A percentile compares a stretch with the other conserved stretches of the same genome.
phyloP scores from a whole-genome alignment of 257 asterid species.

The Solanum bulbocastanum region DNA sequence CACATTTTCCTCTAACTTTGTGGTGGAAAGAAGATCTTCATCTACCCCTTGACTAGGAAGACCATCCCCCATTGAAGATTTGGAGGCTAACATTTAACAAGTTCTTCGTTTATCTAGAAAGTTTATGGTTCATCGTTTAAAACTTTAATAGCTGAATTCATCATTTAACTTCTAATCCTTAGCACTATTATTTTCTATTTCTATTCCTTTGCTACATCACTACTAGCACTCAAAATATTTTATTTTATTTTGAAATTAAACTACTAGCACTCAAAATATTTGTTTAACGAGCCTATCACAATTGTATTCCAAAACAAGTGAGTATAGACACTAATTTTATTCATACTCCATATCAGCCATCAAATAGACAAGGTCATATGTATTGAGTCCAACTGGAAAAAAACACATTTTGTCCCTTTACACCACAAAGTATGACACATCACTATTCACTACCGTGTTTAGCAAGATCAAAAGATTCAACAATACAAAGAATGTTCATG shows the following conservation, averaged over 20 bases:
- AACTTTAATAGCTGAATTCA: neutral
- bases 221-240: neutral
- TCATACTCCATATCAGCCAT: neutral
- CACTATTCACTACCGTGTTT: neutral
- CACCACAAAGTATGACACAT: neutral
- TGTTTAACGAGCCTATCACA: neutral
- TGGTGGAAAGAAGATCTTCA: neutral
- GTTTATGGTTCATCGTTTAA: neutral
- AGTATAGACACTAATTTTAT: neutral
- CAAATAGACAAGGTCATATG: neutral
- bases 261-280: neutral
- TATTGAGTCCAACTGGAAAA: neutral
- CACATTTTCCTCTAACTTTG: neutral
- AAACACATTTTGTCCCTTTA: neutral
- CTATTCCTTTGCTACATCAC: neutral
- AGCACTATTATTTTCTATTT: neutral
- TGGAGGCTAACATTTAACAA: neutral
- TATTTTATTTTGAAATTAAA: no score
- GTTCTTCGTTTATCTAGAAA: neutral
- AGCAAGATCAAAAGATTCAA: neutral
- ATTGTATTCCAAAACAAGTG: neutral
- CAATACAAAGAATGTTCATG: neutral
- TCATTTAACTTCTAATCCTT: neutral
- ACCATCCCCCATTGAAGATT: neutral
- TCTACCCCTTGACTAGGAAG: neutral